Evolutionary conservation across 1,284 basidiomycete species (phyloP).

Genomic region (Takashimella koratensis): DNA sequence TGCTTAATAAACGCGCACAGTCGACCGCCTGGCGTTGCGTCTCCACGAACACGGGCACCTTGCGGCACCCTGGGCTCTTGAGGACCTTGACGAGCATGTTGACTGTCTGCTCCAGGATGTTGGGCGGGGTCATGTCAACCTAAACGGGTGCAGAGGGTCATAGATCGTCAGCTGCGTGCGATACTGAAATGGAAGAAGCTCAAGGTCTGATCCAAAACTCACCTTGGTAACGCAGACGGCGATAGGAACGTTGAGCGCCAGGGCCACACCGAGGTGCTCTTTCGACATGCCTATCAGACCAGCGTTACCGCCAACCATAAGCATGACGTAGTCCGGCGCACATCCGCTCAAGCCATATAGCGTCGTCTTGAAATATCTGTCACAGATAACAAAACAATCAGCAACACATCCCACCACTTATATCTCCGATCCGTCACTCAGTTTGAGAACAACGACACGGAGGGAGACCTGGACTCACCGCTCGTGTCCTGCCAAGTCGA

Average conservation of each 20-base stretch:
- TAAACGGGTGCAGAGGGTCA: too few species aligned
- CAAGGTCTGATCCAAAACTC: constrained; percentile 10
- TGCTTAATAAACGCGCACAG: constrained; percentile 57
- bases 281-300: constrained; percentile 96
- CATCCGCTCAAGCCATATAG: constrained; percentile 92
- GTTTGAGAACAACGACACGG: constrained; percentile 33
- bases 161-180: constrained; percentile 11
- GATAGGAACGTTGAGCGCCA: constrained; percentile 90
- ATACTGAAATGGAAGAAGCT: too few species aligned
- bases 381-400: neutral
- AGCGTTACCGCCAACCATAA: constrained; percentile 96
- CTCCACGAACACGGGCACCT: constrained; percentile 51
- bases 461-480: constrained; percentile 58
- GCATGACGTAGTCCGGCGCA: constrained; percentile 88
- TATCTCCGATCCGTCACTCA: neutral
- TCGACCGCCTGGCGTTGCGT: constrained; percentile 68
- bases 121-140: constrained; percentile 97
- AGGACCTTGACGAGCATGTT: constrained; percentile 92
- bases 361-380: constrained; percentile 69
- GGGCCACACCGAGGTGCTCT: constrained; percentile 89
- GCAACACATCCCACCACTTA: neutral
- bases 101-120: constrained; percentile 82
- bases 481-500: constrained; percentile 88
- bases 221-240: constrained; percentile 94
- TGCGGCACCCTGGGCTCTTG: constrained; percentile 88